Evolutionary conservation across 1,284 basidiomycete species (phyloP).

Genomic region (Pseudomicrostroma phylloplanum): DNA sequence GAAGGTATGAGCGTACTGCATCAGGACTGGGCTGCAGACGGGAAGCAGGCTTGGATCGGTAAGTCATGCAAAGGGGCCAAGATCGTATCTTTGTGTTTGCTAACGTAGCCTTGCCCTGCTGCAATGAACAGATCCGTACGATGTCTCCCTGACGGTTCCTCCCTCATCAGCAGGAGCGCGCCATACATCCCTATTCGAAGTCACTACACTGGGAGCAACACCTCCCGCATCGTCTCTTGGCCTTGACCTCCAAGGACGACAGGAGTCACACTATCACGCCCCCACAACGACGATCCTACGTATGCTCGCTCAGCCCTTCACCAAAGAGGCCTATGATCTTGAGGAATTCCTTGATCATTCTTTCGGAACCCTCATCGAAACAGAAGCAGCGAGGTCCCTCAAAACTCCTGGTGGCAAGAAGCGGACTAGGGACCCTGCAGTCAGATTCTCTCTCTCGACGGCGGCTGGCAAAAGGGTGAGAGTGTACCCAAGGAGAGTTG

Average conservation of each 20-base stretch:
- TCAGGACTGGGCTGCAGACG: slow-evolving; percentile 43
- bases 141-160: slow-evolving; percentile 56
- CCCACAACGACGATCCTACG: slow-evolving; percentile 75
- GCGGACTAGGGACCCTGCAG: background rate
- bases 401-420: background rate
- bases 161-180: slow-evolving; percentile 67
- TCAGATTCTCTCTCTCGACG: background rate
- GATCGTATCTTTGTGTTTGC: background rate
- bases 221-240: slow-evolving; percentile 10
- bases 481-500: background rate
- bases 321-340: slow-evolving; percentile 78
- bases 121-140: background rate
- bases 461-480: background rate
- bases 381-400: background rate
- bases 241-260: background rate
- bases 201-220: slow-evolving; percentile 61
- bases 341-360: slow-evolving; percentile 97
- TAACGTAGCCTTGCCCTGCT: background rate
- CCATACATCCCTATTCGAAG: slow-evolving; percentile 85
- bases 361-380: slow-evolving; percentile 70
- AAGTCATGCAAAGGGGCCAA: too few species aligned
- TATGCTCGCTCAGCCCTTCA: slow-evolving; percentile 86
- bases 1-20: slow-evolving; percentile 90
- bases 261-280: slow-evolving; percentile 70
- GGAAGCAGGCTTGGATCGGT: background rate